Evolutionary conservation across 2,329 filamentous ascomycete species (phyloP), one percentile per base, ranked within the genome.

Genomic region (Aschersonia sp.): DNA sequence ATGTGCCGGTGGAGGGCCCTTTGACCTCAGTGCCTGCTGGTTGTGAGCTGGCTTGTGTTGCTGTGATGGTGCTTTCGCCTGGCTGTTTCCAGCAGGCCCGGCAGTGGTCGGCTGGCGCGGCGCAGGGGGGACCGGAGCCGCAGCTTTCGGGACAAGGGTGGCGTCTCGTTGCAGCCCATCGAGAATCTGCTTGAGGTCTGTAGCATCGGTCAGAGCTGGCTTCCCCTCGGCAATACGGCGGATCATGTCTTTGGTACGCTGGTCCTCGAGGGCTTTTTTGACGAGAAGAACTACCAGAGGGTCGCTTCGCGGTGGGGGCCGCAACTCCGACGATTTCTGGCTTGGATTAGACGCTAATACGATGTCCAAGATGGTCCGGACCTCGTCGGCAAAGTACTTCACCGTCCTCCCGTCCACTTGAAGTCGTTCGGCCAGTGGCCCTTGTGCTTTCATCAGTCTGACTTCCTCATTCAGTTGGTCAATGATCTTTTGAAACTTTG

Each of bases 401-500:
- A 80, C 73, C 0, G 73, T 76, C 50, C 69, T 69, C 1, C 73
- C 66, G 53, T 76, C 75, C 1, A 79, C 73, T 22, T 76, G 56
- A 14, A 80, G 61, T 46, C 69, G 63, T 47, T 79, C 74, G 1
- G 75, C 73, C 5, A 74, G 72, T 6, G 75, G 74, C 0, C 71
- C 73, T 40, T 71, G 66, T 0, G 66, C 66, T 6, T 72, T 71
- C 40, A 66, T 75, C 41, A 66, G 70, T 54, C 72, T 73, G 54
- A 75, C 75, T 50, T 79, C 74, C 1, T 63, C 63, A 2, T 83
- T 88, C 48, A 92, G 74, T 58, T 87, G 80, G 56, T 88, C 83
- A 51, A 92, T 92, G 41, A 92, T 85, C 45, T 73, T 74, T 59
- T 92, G 86, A 55, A 92, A 92, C 51, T 81, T 77, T 44, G 79